phyloP scores from a whole-genome alignment of 2,329 filamentous ascomycete species.

The Fusarium musae region DNA sequence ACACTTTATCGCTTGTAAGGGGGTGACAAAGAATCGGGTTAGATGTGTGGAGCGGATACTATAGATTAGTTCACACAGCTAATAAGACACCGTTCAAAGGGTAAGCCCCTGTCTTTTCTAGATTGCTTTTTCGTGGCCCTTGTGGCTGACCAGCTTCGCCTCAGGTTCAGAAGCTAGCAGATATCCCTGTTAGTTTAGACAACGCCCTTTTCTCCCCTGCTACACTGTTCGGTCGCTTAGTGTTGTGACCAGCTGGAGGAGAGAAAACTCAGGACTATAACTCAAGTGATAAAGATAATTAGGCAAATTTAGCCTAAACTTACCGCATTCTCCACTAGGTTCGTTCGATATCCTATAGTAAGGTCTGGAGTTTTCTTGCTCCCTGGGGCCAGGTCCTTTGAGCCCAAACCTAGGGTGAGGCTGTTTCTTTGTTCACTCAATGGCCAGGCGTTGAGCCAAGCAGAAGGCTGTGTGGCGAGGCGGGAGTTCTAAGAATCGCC shows the following conservation, averaged over 20 bases:
- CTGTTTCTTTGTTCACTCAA: background rate
- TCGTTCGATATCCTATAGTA: too few relatives aligned
- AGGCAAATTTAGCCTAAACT: too few relatives aligned
- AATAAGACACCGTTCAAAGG: too few relatives aligned
- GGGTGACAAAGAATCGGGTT: too few relatives aligned
- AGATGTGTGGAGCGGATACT: too few relatives aligned
- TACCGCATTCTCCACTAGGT: too few relatives aligned
- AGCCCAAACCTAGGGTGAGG: rapidly evolving
- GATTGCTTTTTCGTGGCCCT: background rate
- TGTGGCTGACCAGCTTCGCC: background rate
- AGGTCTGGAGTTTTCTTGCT: too few relatives aligned
- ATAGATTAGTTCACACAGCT: too few relatives aligned
- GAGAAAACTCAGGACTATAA: too few relatives aligned
- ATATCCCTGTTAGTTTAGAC: background rate
- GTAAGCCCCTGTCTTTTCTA: background rate
- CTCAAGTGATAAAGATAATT: too few relatives aligned
- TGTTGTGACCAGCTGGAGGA: background rate
- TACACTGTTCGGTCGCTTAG: background rate
- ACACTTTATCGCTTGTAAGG: too few relatives aligned
- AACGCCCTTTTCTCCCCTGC: background rate
- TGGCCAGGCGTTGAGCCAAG: background rate
- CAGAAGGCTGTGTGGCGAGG: background rate
- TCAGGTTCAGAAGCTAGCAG: background rate
- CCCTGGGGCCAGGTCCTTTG: background rate
- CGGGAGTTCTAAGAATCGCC: background rate